Evolutionary conservation across 495 filamentous ascomycete species (phyloP), one percentile per base, ranked within the genome.

Genomic region (Neurospora intermedia): DNA sequence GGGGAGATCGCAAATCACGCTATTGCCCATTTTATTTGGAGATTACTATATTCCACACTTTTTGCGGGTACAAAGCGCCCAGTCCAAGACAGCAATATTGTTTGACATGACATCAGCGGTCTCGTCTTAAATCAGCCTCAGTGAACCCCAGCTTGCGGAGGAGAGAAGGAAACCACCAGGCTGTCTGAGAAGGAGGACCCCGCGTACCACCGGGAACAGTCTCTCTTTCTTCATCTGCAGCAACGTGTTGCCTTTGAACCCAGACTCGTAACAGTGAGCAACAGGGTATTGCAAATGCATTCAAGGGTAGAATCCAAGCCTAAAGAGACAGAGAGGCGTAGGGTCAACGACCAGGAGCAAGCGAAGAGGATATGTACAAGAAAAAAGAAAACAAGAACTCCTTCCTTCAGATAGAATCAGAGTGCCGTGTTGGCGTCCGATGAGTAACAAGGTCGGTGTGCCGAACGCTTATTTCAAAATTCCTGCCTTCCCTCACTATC

Each of bases 361-460:
- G 69, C 27, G 46, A 70, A 74, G 43, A 74, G 46, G 13, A 70
- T 69, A 73, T 31, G 27, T 31, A 31, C 27, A 31, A 31, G 2
- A 62, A n/a, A 71, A 38, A 46, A 16, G 45, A 27, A 54, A 59
- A 27, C 72, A 75, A 71, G 69, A 69, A 77, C 79, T 80, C 80
- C 78, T 75, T 46, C 72, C 78, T 81, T 80, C 78, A 84, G 78
- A 79, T 75, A 69, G 74, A 79, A 80, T 98, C 96, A 98, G 96
- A 98, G 94, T 97, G 93, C 93, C 91, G 88, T 92, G 87, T 90
- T 92, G 88, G 94, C 96, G 95, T 97, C 91, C 94, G 94, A 92
- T 85, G 78, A 85, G 86, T 92, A 96, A 97, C 93, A 97, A 97
- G 94, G 89, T 91, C 85, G 79, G 87, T 97, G 96, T 98, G 96